Conservation (phyloP, 768 basidiomycete species). For the Mycena polygramma region DNA sequence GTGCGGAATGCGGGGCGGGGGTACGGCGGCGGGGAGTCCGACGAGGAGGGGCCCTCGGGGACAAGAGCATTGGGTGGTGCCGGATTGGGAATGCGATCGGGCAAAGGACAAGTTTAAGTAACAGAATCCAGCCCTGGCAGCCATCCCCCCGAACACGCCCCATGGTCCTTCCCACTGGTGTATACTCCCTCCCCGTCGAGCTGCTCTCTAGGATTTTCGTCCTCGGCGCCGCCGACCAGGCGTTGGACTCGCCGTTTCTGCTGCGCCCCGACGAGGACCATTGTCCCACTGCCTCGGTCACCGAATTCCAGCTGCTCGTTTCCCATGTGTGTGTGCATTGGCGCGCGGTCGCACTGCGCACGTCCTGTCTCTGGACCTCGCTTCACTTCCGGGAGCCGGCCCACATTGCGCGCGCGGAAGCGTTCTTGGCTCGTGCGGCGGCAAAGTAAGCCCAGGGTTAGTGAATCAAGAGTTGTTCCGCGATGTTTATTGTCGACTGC, state of each 20-base stretch:
- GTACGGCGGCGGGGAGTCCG: constrained; percentile 26
- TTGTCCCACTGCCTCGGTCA: constrained; percentile 52
- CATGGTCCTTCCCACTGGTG: constrained; percentile 26
- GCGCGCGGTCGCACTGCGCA: constrained; percentile 66
- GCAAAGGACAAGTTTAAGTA: constrained; percentile 26
- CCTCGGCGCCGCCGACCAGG: constrained; percentile 63
- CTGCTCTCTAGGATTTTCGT: constrained; percentile 69
- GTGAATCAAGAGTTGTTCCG: neutral
- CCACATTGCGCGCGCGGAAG: constrained; percentile 62
- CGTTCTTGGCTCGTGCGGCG: constrained; percentile 56
- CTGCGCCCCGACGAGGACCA: constrained; percentile 62
- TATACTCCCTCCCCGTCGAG: constrained; percentile 69
- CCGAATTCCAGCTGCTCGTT: constrained; percentile 65
- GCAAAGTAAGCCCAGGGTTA: constrained; percentile 23
- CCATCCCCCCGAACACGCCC: constrained; percentile 17
- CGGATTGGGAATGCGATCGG: constrained; percentile 26
- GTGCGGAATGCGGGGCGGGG: constrained; percentile 19
- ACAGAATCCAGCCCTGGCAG: constrained; percentile 13
- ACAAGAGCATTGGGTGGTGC: constrained; percentile 11
- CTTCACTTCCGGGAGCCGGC: constrained; percentile 65
- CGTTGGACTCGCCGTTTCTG: constrained; percentile 61
- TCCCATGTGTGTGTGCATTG: constrained; percentile 73
- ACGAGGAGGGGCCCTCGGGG: constrained; percentile 19
- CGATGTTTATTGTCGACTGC: neutral
- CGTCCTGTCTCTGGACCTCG: constrained; percentile 66